Evolutionary conservation across 768 basidiomycete species (phyloP), one percentile per base, ranked within the genome.

Genomic region (Clathrus columnatus): DNA sequence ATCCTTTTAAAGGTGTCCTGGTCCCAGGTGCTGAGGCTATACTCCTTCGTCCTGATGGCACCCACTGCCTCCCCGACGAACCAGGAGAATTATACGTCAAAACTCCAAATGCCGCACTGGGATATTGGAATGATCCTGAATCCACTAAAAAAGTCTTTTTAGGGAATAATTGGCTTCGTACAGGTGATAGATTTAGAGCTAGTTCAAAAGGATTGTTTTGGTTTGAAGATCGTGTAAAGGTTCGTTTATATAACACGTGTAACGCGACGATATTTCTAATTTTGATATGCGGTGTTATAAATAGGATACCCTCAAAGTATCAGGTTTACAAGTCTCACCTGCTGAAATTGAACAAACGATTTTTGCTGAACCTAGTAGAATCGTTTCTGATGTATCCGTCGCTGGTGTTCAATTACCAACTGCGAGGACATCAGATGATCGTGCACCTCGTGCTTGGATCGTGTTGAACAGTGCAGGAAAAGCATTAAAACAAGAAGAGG

Each of bases 261-360:
- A 36, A n/a, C n/a, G n/a, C n/a, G n/a, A n/a, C n/a, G n/a, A n/a
- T n/a, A n/a, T n/a, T n/a, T 17, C 10, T 0, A 5, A 18, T 43
- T 29, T 7, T 20, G 11, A 36, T 8, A 14, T 8, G n/a, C 36
- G n/a, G 4, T 11, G 4, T 6, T 23, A 41, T 26, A 2, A n/a
- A 23, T 43, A 87, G 82, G 88, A 91, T 62, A 88, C 81, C 0
- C 73, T 91, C 21, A 91, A 91, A 64, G 76, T 91, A 2, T 87
- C 85, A 0, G 89, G 87, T 4, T 73, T 72, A 48, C 88, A 91
- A 67, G 89, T 91, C 0, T 87, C 89, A 0, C 89, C 88, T 0
- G 75, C 77, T 17, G 88, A 91, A 63, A 84, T 90, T 50, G 88
- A 90, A 64, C 73, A 79, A 24, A 76, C 75, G 21, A 69, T 91